Conservation (phyloP, 768 basidiomycete genomes). For the Antrodiella citrinella region DNA sequence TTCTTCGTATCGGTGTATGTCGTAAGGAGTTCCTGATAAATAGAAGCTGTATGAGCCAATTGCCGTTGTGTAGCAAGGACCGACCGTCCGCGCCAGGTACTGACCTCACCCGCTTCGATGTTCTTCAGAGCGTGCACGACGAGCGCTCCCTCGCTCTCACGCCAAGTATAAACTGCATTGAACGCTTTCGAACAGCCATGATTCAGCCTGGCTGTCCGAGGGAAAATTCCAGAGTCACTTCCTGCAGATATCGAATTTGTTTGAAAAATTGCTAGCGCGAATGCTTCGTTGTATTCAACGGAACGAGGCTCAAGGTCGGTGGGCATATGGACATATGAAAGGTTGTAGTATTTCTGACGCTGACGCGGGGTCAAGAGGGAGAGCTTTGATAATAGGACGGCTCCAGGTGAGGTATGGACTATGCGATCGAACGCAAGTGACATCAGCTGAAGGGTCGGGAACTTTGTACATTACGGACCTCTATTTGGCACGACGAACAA, state of each 20-base stretch:
- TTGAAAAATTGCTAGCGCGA: constrained; percentile 58
- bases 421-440: neutral
- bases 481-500: constrained; percentile 42
- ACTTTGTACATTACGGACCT: constrained; percentile 27
- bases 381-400: constrained; percentile 32
- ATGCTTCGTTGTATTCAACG: constrained; percentile 27
- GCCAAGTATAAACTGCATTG: constrained; percentile 58
- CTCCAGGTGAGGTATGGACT: constrained; percentile 40
- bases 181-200: constrained; percentile 64
- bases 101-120: constrained; percentile 43
- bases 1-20: constrained; percentile 52
- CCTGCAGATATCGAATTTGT: constrained; percentile 59
- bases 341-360: constrained; percentile 39
- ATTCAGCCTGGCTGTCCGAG: constrained; percentile 58
- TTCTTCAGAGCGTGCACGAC: constrained; percentile 53
- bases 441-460: neutral
- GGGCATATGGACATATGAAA: constrained; percentile 51
- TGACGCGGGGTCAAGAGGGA: constrained; percentile 24
- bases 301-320: constrained; percentile 26
- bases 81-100: constrained; percentile 6
- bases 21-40: constrained; percentile 50
- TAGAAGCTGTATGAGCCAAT: constrained; percentile 2
- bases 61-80: too few relatives aligned
- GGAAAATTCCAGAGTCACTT: constrained; percentile 50
- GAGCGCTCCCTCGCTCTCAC: constrained; percentile 37